Evolutionary conservation across 2,329 filamentous ascomycete genomes (phyloP), one percentile per base, ranked within the genome.

Genomic region (Calcarisporium arbuscula): DNA sequence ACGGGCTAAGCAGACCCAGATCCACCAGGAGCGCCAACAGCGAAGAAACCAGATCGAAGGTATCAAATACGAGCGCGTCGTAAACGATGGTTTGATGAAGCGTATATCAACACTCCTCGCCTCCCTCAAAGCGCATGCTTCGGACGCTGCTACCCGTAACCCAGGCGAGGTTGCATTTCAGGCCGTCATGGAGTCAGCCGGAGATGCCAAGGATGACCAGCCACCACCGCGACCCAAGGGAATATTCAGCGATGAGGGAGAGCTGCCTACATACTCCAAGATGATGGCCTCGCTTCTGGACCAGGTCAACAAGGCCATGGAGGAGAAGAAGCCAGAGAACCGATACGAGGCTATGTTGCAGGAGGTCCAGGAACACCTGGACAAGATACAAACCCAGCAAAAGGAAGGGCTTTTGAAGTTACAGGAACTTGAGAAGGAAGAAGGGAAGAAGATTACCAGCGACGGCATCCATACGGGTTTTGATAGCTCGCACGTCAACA

Each of bases 241-340:
- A 30, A 82, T 95, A 19, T 82, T 94, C 53, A 71, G 73, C 27
- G 72, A 86, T 35, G 79, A 82, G 48, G 76, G 83, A 56, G 79
- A 72, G 52, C 77, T 85, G 49, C 86, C 85, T 1, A 83, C 81
- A 11, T 98, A 95, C 56, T 92, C 87, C 25, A 87, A 94, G 68
- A 98, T 98, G 92, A 89, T 98, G 83, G 85, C 85, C n/a, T 79
- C 82, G n/a, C 62, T 98, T 50, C 74, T 96, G 15, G 92, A 98
- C 52, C 85, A 94, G 60, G 88, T 96, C 27, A 95, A 95, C 51
- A 72, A 77, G 61, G 79, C 85, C 32, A 70, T 95, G 22, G 85
- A 89, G 36, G 84, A 88, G 54, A 83, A 83, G 60, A 78, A 82
- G 41, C 70, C 74, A 1, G 70, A 74, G 15, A 75, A 81, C 47